Conservation (phyloP, 2,329 filamentous ascomycete genomes). For the Sclerotinia nivalis region DNA sequence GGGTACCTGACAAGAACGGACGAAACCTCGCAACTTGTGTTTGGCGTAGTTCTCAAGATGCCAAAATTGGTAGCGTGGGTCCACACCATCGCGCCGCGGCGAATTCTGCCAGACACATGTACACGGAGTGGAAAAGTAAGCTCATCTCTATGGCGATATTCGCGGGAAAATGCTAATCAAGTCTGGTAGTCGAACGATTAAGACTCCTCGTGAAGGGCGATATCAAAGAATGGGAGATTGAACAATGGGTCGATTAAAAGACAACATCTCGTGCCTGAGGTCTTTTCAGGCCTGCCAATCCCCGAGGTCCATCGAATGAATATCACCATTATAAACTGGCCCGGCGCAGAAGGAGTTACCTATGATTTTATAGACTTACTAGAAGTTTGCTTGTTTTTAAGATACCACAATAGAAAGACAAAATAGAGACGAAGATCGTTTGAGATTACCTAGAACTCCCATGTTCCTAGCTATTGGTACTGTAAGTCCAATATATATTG, state of each 20-base stretch:
- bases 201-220: conserved; percentile 68
- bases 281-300: no score
- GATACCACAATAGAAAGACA: conserved; percentile 20
- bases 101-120: conserved; percentile 63
- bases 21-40: conserved; percentile 81
- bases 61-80: conserved; percentile 58
- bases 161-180: background rate
- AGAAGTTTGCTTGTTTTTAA: conserved; percentile 12
- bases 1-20: conserved; percentile 65
- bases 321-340: background rate
- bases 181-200: conserved; percentile 58
- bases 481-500: background rate
- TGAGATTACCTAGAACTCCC: background rate
- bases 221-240: conserved; percentile 62
- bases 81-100: conserved; percentile 65
- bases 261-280: background rate
- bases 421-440: conserved; percentile 15
- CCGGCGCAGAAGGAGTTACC: conserved; percentile 14
- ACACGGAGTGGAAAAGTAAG: conserved; percentile 60
- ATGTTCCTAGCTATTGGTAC: background rate
- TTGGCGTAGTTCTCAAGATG: conserved; percentile 62
- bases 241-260: conserved; percentile 52
- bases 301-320: background rate
- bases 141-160: background rate
- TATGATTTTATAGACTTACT: conserved; percentile 15